Percentiles rank a stretch among this genome's conserved stretches.
These are phyloP conservation scores for Nicotiana otophora DNA, from an alignment of 257 asterid genomes.

Conservation along the genomic window DNA sequence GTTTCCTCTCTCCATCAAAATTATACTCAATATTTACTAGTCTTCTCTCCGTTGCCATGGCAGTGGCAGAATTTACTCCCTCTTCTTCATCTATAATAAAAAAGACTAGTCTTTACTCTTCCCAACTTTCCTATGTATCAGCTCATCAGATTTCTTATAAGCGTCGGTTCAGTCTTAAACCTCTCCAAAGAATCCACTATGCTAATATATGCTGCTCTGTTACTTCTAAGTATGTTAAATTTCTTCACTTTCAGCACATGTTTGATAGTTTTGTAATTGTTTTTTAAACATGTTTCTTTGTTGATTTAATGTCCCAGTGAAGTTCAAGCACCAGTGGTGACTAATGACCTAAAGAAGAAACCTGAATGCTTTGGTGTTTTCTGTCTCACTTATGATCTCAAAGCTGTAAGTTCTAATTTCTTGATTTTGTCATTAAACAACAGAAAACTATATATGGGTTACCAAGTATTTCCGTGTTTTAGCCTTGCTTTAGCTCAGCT, in stretches of 20 bases:
- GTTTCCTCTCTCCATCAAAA: background rate
- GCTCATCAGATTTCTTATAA: constrained; percentile 25
- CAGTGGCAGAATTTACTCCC: constrained; percentile 56
- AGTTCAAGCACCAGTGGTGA: constrained; percentile 58
- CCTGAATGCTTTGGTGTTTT: constrained; percentile 78
- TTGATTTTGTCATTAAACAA: no score
- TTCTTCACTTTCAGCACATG: background rate
- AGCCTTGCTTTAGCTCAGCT: no score
- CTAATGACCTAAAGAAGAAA: constrained; percentile 60
- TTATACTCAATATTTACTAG: background rate
- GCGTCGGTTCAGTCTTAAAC: constrained; percentile 31
- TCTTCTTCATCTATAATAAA: constrained; percentile 22
- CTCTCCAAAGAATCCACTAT: constrained; percentile 22
- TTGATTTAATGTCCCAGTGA: constrained; percentile 37
- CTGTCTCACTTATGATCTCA: constrained; percentile 93
- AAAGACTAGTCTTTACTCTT: constrained; percentile 32
- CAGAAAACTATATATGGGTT: no score
- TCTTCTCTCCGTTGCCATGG: constrained; percentile 42
- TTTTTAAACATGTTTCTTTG: background rate
- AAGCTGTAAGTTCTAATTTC: constrained; percentile 52
- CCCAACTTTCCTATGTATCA: constrained; percentile 42
- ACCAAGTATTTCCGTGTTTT: no score
- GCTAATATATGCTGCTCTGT: constrained; percentile 64
- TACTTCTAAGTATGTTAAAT: constrained; percentile 45
- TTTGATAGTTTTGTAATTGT: background rate